Evolutionary conservation across 169 alveolate genomes (phyloP).

Genomic region (Babesia caballi): DNA sequence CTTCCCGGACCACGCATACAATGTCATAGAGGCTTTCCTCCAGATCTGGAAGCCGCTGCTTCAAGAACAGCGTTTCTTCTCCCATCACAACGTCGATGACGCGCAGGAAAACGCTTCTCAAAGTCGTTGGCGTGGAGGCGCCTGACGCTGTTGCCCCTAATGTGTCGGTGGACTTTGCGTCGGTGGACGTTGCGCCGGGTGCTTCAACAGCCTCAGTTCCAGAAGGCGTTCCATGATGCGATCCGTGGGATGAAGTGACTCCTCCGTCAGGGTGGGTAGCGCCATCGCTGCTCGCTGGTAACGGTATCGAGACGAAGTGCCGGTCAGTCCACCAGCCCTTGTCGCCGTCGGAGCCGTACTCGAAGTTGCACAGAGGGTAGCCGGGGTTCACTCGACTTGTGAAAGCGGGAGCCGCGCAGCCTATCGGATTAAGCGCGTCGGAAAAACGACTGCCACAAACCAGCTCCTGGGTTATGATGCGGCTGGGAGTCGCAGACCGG

Average conservation of each 20-base stretch:
- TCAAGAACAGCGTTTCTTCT: not conserved
- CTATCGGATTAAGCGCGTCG: constrained; percentile 41
- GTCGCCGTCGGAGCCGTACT: not conserved
- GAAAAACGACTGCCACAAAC: constrained; percentile 34
- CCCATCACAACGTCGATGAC: too few relatives aligned
- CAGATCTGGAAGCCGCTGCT: not conserved
- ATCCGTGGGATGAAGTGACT: too few relatives aligned
- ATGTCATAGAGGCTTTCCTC: constrained; percentile 1
- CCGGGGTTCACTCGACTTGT: not conserved
- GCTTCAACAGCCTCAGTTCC: too few relatives aligned
- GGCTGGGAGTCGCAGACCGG: not conserved
- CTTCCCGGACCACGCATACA: constrained; percentile 5
- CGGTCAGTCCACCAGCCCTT: constrained; percentile 12
- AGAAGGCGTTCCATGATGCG: too few relatives aligned
- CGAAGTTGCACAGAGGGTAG: constrained; percentile 20
- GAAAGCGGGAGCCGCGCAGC: not conserved
- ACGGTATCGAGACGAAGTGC: not conserved
- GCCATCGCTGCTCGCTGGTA: too few relatives aligned
- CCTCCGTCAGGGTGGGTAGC: too few relatives aligned
- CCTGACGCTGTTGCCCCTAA: too few relatives aligned
- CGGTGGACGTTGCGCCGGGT: too few relatives aligned
- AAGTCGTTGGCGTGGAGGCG: too few relatives aligned
- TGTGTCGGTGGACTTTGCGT: too few relatives aligned
- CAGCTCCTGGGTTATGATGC: not conserved
- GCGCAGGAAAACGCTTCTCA: too few relatives aligned